A percentile compares a stretch with the other conserved stretches of the same genome.
Conservation (phyloP, 495 filamentous ascomycete genomes). For the Xylaria curta region DNA sequence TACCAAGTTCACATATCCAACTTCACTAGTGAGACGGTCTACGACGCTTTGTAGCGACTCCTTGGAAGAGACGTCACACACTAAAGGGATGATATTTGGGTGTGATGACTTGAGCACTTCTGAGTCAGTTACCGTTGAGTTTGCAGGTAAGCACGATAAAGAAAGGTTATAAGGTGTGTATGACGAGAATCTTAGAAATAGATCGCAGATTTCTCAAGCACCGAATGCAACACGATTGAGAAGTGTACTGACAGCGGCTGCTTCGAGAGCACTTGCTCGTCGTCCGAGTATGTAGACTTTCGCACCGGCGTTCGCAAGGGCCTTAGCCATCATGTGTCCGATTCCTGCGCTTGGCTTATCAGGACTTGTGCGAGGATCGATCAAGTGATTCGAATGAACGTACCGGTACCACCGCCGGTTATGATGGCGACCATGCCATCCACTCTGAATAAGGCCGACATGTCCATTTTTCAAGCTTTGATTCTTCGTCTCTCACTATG, state of each 20-base stretch:
- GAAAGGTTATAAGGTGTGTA: not conserved
- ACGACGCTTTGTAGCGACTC: slow-evolving; percentile 57
- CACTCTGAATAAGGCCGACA: slow-evolving; percentile 52
- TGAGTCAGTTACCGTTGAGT: not conserved
- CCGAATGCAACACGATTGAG: not conserved
- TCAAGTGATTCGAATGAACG: not conserved
- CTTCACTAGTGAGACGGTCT: slow-evolving; percentile 53
- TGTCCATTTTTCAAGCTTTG: slow-evolving; percentile 24
- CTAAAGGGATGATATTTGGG: slow-evolving; percentile 58
- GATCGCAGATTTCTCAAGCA: not conserved
- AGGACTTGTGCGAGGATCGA: not conserved
- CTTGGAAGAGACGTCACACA: slow-evolving; percentile 64
- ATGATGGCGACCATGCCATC: slow-evolving; percentile 62
- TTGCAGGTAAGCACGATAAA: not conserved
- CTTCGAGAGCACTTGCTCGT: slow-evolving; percentile 57
- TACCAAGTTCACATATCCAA: slow-evolving; percentile 61
- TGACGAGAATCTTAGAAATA: not conserved
- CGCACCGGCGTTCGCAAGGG: slow-evolving; percentile 69
- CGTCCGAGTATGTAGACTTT: slow-evolving; percentile 75
- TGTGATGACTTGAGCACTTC: slow-evolving; percentile 4
- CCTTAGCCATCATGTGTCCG: slow-evolving; percentile 68
- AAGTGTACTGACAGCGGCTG: slow-evolving; percentile 39
- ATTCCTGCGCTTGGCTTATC: slow-evolving; percentile 57
- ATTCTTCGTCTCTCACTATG: not conserved
- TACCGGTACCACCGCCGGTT: slow-evolving; percentile 63